These are phyloP conservation scores for Bauhinia variegata DNA, from an alignment of 306 rosid genomes.

Conservation along the genomic window DNA sequence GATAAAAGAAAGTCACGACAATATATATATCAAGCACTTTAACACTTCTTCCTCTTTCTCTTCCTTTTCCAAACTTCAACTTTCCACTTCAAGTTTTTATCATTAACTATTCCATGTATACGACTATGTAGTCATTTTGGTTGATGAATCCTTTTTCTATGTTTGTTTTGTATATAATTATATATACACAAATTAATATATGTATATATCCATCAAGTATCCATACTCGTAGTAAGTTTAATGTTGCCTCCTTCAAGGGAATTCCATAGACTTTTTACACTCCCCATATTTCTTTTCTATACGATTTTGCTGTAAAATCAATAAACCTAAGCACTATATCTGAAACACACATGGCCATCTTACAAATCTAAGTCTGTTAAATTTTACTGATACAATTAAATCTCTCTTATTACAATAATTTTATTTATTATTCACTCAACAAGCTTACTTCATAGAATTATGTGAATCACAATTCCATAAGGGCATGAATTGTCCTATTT, in stretches of 20 bases:
- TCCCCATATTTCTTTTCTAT: constrained; percentile 3
- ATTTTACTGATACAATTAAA: constrained; percentile 4
- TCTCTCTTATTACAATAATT: constrained; percentile 11
- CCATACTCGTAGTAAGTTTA: no score
- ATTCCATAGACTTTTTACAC: constrained; percentile 11
- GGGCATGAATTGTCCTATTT: constrained; percentile 14
- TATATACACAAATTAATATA: no score
- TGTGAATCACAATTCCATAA: constrained; percentile 15
- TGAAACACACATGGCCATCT: constrained; percentile 1
- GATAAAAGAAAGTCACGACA: no score
- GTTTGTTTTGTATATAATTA: no score
- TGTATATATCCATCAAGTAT: background rate
- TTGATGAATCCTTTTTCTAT: no score
- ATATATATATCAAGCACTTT: no score
- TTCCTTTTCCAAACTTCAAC: no score
- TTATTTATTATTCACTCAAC: constrained; percentile 23
- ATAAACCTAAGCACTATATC: constrained; percentile 20
- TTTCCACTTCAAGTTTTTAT: no score
- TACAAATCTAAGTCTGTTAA: constrained; percentile 21
- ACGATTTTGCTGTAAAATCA: constrained; percentile 13
- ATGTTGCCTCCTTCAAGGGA: background rate
- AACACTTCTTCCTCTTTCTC: no score
- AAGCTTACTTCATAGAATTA: constrained; percentile 5
- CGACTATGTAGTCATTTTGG: no score
- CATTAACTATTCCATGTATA: no score